Base-by-base conservation (phyloP, 2,329 filamentous ascomycete species). In the Knoxdaviesia proteae region DNA sequence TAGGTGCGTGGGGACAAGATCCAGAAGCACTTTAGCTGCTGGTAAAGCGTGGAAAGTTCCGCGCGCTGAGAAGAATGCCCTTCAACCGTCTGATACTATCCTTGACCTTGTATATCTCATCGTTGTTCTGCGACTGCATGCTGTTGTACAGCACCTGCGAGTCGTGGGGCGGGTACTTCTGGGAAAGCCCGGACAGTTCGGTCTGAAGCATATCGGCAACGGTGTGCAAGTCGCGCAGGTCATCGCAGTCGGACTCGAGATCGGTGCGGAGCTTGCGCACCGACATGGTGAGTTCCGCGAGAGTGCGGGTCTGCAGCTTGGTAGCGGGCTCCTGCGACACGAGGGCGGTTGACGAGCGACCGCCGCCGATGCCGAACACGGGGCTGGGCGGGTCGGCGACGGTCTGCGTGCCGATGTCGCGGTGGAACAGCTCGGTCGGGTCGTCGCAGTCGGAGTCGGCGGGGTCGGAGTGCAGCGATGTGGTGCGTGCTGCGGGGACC, bases 361-460 rank as follows among this genome's bases (percentile, higher is more conserved):
- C 42, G n/a, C 44, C 9, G 20, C 20, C 20, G 20, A 20, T 20
- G 20, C 20, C 20, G 35, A 43, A 39, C 9, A 44, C 11, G 36
- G 36, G 37, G 11, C 32, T 44, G 51, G 39, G 32, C 20, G 31
- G 29, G 9, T 31, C 7, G 42, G 54, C 51, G 29, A 74, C 76
- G 0, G 83, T 90, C 57, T 90, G 83, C 1, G 82, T 81, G 48
- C 80, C 81, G 46, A 84, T 70, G 53, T 90, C 83, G 39, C 81
- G 74, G 56, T 87, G 81, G 59, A 84, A 90, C 47, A 87, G 70
- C 57, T 88, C 82, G 1, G 78, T 76, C 1, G 83, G 82, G 50
- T 79, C 75, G 47, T 71, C 69, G 45, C 61, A 64, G 31, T 66
- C 68, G 51, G 62, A 68, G n/a, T 56, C 57, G 38, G 56, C 51